phyloP scores from a whole-genome alignment of 768 basidiomycete genomes.

The Serendipita indica region DNA sequence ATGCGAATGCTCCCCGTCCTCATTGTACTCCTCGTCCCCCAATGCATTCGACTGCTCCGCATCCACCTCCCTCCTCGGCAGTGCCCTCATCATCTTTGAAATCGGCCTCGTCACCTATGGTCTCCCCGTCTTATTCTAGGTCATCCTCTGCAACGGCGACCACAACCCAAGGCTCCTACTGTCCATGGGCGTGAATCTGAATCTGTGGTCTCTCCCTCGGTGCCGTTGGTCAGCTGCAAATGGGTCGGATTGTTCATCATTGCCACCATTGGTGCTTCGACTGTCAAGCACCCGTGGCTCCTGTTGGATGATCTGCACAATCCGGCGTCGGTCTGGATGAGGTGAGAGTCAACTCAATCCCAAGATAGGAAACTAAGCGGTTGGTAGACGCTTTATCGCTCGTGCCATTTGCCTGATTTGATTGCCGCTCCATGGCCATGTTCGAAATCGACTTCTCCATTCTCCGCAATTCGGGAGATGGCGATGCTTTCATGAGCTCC shows the following conservation, averaged over 20 bases:
- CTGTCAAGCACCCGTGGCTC: constrained; percentile 73
- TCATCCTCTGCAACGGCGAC: constrained; percentile 84
- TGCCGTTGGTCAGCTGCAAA: constrained; percentile 83
- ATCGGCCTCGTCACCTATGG: constrained; percentile 92
- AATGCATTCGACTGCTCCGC: constrained; percentile 85
- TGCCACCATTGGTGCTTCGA: constrained; percentile 79
- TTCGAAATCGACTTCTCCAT: constrained; percentile 90
- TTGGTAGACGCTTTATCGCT: constrained; percentile 59
- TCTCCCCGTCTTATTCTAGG: constrained; percentile 73
- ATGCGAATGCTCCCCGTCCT: constrained; percentile 92
- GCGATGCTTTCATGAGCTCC: constrained; percentile 98
- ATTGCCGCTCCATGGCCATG: constrained; percentile 88
- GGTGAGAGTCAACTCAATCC: constrained; percentile 15
- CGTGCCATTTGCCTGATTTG: constrained; percentile 79
- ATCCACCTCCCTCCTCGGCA: constrained; percentile 79
- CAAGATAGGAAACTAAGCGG: background rate
- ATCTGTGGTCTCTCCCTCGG: constrained; percentile 85
- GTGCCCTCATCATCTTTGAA: constrained; percentile 88
- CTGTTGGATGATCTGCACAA: constrained; percentile 79
- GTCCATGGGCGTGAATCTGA: constrained; percentile 83
- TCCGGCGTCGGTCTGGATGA: constrained; percentile 53
- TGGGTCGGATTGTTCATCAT: constrained; percentile 99
- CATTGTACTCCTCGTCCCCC: constrained; percentile 83
- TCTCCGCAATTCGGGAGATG: constrained; percentile 81
- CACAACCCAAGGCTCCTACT: constrained; percentile 63